Base-by-base conservation (phyloP, 306 rosid genomes). In the Castanea mollissima region DNA sequence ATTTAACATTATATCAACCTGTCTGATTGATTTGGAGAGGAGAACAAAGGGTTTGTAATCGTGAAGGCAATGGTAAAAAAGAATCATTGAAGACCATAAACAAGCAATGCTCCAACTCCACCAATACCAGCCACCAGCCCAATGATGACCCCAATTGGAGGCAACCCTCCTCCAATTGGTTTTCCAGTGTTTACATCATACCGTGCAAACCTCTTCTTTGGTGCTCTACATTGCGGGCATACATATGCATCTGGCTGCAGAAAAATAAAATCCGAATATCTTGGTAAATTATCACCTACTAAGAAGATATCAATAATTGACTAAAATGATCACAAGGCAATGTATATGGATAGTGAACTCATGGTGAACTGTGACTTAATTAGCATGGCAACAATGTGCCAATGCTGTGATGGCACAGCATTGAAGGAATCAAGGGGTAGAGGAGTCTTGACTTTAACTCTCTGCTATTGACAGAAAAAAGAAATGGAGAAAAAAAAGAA, bases 211-310 rank as follows among this genome's bases (percentile, higher is more conserved):
- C 99, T 90, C 87, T 93, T 96, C 91, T 93, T 96, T 1, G 98
- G 96, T 27, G 99, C 97, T 76, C 49, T 78, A 77, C 99, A 96
- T 76, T 96, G 99, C 20, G 99, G 99, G 81, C 98, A 96, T 6
- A 13, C 78, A 38, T 96, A 96, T 38, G 73, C 18, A 0, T 93
- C 98, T 73, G 96, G 86, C 99, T 96, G 87, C 81, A 76, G 14
- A 21, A 75, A 13, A 62, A 75, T 74, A 5, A 52, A 35, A 46
- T 32, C 64, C 69, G 71, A 65, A 29, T 32, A 68, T 44, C 31
- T 59, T 27, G 12, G 38, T 41, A 5, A 35, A 20, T 58, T 13
- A n/a, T 21, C 18, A 6, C 27, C 56, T 46, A 34, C 15, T n/a
- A 18, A 34, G 18, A 46, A 55, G 29, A 23, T 46, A 78, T 15